Evolutionary conservation across 176 grass and related monocot genomes (phyloP).

Genomic region (Carex cristatella): DNA sequence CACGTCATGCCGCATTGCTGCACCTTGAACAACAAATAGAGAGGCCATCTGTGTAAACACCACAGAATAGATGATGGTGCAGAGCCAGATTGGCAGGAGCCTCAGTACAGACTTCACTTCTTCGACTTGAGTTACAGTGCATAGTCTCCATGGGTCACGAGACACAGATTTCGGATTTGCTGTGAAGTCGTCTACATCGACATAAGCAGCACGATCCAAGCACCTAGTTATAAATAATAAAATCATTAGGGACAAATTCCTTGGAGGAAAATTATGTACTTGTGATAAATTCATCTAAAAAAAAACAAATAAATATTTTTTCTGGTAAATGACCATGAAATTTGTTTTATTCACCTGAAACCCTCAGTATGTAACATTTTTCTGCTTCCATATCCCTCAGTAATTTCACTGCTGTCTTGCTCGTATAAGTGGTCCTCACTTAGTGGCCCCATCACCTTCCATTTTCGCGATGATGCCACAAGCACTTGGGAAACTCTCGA

Average conservation of each 20-base stretch:
- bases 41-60: conserved; percentile 98
- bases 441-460: conserved; percentile 33
- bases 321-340: background rate
- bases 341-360: conserved; percentile 33
- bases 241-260: background rate
- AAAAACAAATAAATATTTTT: background rate
- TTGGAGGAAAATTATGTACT: background rate
- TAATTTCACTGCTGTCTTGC: conserved; percentile 30
- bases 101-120: conserved; percentile 81
- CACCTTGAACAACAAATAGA: conserved; percentile 90
- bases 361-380: conserved; percentile 52
- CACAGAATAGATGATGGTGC: conserved; percentile 97
- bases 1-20: conserved; percentile 58
- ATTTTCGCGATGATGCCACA: conserved; percentile 54
- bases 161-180: background rate
- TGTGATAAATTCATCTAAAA: background rate
- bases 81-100: conserved; percentile 87
- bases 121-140: conserved; percentile 90
- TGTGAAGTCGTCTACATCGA: conserved; percentile 9
- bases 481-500: conserved; percentile 53
- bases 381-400: conserved; percentile 9
- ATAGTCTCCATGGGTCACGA: conserved; percentile 58
- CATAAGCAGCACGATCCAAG: conserved; percentile 69
- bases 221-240: conserved; percentile 28
- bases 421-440: conserved; percentile 43